A percentile compares a stretch with the other conserved stretches of the same genome.
These are phyloP conservation scores for Lachancea waltii DNA, from an alignment of 805 yeast species.

Conservation along the genomic window DNA sequence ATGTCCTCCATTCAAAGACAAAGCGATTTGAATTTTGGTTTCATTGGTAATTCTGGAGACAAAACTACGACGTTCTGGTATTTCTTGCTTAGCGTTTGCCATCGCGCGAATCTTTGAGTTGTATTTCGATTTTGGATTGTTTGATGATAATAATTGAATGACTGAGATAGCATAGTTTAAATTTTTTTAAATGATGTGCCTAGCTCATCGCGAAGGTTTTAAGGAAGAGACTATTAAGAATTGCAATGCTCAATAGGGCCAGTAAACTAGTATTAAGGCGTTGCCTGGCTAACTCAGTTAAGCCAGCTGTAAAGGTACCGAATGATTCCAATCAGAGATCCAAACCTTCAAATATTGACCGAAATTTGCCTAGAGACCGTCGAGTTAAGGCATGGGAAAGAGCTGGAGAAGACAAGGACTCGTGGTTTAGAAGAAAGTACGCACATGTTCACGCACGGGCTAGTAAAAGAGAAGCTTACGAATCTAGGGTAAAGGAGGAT, in stretches of 20 bases:
- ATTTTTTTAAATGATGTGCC: background rate
- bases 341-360: conserved; percentile 33
- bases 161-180: background rate
- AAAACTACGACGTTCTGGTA: conserved; percentile 30
- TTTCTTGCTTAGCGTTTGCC: background rate
- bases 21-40: conserved; percentile 81
- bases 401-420: conserved; percentile 53
- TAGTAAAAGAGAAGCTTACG: conserved; percentile 22
- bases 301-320: conserved; percentile 12
- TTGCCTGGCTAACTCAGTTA: conserved; percentile 5
- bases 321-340: conserved; percentile 4
- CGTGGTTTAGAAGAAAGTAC: conserved; percentile 54
- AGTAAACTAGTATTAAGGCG: background rate
- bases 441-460: conserved; percentile 60
- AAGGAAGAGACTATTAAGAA: no score
- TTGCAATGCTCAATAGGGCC: background rate
- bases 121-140: background rate
- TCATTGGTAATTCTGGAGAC: conserved; percentile 74
- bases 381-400: conserved; percentile 60
- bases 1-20: conserved; percentile 82
- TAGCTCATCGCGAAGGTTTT: background rate
- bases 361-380: conserved; percentile 37
- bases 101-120: background rate
- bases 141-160: background rate
- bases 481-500: conserved; percentile 13